These are phyloP conservation scores for Brassica balearica DNA, from an alignment of 441 rosid species.

Conservation along the genomic window DNA sequence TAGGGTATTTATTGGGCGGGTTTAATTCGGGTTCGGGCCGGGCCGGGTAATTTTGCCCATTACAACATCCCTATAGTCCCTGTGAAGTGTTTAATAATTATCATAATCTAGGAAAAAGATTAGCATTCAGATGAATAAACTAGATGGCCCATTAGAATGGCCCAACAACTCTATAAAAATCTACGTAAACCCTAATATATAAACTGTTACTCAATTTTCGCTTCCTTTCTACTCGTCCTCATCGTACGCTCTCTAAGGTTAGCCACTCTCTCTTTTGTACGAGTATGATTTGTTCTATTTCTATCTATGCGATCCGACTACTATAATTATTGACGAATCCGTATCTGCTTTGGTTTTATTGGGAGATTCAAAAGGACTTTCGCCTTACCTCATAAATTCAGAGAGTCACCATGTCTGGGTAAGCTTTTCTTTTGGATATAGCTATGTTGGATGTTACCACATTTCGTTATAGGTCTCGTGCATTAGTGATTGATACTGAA, in stretches of 20 bases:
- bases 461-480: not conserved
- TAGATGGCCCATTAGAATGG: not conserved
- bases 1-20: no score
- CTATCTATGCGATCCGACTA: not conserved
- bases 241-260: constrained; percentile 4
- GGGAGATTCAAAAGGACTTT: constrained; percentile 20
- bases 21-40: no score
- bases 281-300: not conserved
- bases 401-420: constrained; percentile 35
- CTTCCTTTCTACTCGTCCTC: not conserved
- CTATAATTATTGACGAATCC: not conserved
- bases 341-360: not conserved
- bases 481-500: not conserved
- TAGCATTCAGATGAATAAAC: not conserved
- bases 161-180: no score
- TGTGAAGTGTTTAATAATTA: no score
- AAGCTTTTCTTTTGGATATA: constrained; percentile 13
- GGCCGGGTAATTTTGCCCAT: no score
- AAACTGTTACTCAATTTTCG: constrained; percentile 1
- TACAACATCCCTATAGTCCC: no score
- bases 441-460: not conserved
- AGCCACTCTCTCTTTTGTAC: not conserved
- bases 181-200: constrained; percentile 17
- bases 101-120: not conserved
- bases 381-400: not conserved